phyloP scores from a whole-genome alignment of 129 eudicot genomes.

The Flaveria sonorensis region DNA sequence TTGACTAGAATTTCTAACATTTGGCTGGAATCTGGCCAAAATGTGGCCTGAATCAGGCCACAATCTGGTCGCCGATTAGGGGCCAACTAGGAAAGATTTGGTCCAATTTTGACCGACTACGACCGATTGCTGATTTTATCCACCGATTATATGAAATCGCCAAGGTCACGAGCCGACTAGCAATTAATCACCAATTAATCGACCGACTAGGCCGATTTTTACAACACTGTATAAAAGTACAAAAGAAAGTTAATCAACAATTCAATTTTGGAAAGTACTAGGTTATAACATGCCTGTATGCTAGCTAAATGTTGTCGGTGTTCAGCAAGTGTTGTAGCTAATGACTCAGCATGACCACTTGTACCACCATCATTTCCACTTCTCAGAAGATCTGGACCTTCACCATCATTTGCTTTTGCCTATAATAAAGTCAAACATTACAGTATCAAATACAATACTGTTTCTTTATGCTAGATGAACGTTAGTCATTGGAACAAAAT shows the following conservation, averaged over 20 bases:
- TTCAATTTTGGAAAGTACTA: slow-evolving; percentile 17
- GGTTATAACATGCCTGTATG: slow-evolving; percentile 67
- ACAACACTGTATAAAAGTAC: background rate
- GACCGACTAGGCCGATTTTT: too few relatives aligned
- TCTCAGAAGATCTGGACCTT: slow-evolving; percentile 95
- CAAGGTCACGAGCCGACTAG: too few relatives aligned
- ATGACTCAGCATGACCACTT: slow-evolving; percentile 89
- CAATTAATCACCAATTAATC: too few relatives aligned
- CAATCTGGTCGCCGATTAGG: too few relatives aligned
- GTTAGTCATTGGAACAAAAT: background rate
- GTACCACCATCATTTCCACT: slow-evolving; percentile 70
- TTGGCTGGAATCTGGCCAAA: too few relatives aligned
- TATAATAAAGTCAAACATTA: slow-evolving; percentile 30
- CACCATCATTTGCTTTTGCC: slow-evolving; percentile 98
- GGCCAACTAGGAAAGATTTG: too few relatives aligned
- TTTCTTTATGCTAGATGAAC: slow-evolving; percentile 1
- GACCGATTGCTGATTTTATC: too few relatives aligned
- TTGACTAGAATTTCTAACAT: too few relatives aligned
- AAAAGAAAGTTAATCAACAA: background rate
- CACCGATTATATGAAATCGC: too few relatives aligned
- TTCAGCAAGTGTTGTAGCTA: slow-evolving; percentile 91
- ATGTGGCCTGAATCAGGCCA: too few relatives aligned
- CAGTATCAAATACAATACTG: background rate
- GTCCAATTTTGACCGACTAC: too few relatives aligned
- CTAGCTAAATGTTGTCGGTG: slow-evolving; percentile 96